Evolutionary conservation across 179 eudicot genomes (phyloP), one percentile per base, ranked within the genome.

Genomic region (Actinidia arguta): DNA sequence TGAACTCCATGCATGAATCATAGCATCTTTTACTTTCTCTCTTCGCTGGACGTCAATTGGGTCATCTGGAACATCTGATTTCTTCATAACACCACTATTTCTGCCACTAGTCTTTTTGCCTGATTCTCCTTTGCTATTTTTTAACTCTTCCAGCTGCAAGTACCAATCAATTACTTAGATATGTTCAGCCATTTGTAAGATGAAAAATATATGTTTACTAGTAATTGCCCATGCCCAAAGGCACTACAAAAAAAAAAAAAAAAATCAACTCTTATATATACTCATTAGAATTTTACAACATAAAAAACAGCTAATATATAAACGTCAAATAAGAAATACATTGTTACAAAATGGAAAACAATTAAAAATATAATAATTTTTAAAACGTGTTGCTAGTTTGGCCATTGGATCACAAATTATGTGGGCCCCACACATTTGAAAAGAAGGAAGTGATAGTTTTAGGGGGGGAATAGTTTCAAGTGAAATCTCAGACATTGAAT

Each of bases 1-100:
- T 62, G 99, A 97, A 83, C 86, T 89, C 99, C 99, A 97, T 52
- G 99, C 99, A 88, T 97, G 99, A 88, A 92, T 70, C 99, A 97
- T 97, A 78, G 99, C 99, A 56, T 89, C 97, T 90, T 94, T 97
- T 81, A 97, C 98, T 87, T 93, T 97, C 81, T 91, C 92, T 86
- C 98, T 91, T 80, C 99, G 91, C 69, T 90, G 88, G 78, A 55
- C 85, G 79, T 83, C 91, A 64, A 91, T 52, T 47, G 98, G 98
- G 84, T 97, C 97, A 64, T 85, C 92, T 61, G 85, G 72, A 72
- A 83, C 76, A 84, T 24, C 82, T 72, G 83, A 84, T 12, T n/a
- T 84, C 69, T 55, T 82, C 3, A 71, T 75, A 13, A 1, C 36
- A 31, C 36, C 36, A 31, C 36, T 31, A 31, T 2, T 31, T 31